Percentiles rank a stretch among this genome's conserved stretches.
These are phyloP conservation scores for Penicillium sp. DNA, from an alignment of 2,329 filamentous ascomycete species.

Conservation along the genomic window DNA sequence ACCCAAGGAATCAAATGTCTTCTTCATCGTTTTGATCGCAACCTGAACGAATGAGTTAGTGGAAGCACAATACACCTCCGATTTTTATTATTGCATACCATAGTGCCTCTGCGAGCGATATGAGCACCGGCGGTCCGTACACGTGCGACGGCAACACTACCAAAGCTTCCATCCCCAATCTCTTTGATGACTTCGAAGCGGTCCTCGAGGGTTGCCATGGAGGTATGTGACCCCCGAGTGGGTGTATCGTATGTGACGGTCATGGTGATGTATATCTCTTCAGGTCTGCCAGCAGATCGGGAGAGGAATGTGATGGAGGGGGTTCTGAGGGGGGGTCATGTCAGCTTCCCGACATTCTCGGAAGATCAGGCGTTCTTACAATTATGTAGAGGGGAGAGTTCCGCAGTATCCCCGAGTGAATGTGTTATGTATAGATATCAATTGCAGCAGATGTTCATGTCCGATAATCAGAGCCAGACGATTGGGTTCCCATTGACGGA, in stretches of 20 bases:
- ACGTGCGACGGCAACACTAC: conserved; percentile 87
- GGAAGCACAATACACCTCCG: conserved; percentile 2
- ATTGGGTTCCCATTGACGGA: conserved; percentile 27
- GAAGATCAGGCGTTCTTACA: conserved; percentile 4
- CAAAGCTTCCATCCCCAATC: conserved; percentile 97
- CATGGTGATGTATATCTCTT: conserved; percentile 55
- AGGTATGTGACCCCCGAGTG: conserved; percentile 60
- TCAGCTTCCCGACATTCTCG: conserved; percentile 7
- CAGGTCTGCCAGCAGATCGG: conserved; percentile 44
- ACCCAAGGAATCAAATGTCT: conserved; percentile 89
- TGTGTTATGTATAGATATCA: conserved; percentile 21
- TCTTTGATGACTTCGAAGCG: conserved; percentile 97
- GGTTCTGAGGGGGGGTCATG: background rate
- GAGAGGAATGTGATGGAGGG: conserved; percentile 17
- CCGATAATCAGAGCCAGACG: conserved; percentile 22
- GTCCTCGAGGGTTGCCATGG: conserved; percentile 70
- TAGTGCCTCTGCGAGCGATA: conserved; percentile 82
- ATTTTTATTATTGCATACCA: conserved; percentile 61
- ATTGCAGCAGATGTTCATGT: conserved; percentile 32
- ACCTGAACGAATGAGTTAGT: conserved; percentile 57
- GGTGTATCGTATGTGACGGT: conserved; percentile 72
- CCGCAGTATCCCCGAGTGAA: conserved; percentile 10
- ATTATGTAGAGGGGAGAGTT: conserved; percentile 17
- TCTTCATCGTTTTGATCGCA: conserved; percentile 99
- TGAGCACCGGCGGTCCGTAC: conserved; percentile 86